Base-by-base conservation (phyloP, 345 rosid genomes). In the Salix arbutifolia region DNA sequence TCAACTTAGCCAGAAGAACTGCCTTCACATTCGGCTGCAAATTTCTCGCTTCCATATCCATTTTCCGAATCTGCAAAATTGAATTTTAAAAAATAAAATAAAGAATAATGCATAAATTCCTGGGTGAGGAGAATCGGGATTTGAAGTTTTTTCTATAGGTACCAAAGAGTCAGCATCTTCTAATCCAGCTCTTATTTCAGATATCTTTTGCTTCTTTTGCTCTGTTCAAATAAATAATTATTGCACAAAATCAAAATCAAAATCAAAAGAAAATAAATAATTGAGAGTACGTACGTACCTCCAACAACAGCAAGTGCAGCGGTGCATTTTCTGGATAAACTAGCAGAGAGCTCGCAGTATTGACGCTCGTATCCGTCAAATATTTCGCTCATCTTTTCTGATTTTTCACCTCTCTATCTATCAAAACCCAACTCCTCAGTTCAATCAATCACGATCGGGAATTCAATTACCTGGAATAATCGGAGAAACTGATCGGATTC, bases 111-210 rank as follows among this genome's bases (percentile, higher is more conserved):
- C 46, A 14, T 11, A 72, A 71, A 65, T 21, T 3, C 8, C 16
- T 46, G 16, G 52, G 52, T 13, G 62, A 10, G 62, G 62, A 3
- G 26, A 9, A n/a, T 58, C 21, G 52, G 64, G 18, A 56, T 6
- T 31, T 46, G 14, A 33, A 6, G 1, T 9, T 19, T 25, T 69
- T 56, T 28, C 14, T 21, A 64, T 10, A 0, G n/a, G 42, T 71
- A 82, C 84, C 84, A 71, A 33, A 56, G 81, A 70, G 37, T 82
- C 84, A 8, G 84, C 84, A 53, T 74, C 84, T 28, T 82, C 84
- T 70, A 82, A 25, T 13, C 76, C 74, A 21, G 81, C 69, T 78
- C 53, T 74, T 44, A 82, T 62, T 56, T 82, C 81, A 33, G 76
- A 42, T 71, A 82, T 64, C 28, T 74, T 82, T 66, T 82, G 84